These are phyloP conservation scores for Syncephalastrum monosporum DNA, from an alignment of 371 early-diverging fungal species.

Conservation along the genomic window DNA sequence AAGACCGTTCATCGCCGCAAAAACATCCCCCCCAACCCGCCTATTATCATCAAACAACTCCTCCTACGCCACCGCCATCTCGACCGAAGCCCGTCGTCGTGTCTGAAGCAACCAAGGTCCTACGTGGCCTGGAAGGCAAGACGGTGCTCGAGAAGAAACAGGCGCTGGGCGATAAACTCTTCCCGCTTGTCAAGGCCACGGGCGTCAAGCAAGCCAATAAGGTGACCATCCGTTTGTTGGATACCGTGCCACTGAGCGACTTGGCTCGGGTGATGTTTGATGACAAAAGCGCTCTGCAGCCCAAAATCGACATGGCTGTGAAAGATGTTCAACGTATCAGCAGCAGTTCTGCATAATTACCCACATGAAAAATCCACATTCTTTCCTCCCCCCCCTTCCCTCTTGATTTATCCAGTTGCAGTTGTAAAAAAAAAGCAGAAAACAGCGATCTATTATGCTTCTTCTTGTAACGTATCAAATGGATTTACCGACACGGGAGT, in stretches of 20 bases:
- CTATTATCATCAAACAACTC: not conserved
- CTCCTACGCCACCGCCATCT: not conserved
- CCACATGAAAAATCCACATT: not conserved
- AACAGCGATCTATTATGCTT: too few relatives aligned
- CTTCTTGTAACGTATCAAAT: too few relatives aligned
- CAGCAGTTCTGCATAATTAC: not conserved
- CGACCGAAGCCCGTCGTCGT: not conserved
- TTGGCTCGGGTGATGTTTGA: constrained; percentile 51
- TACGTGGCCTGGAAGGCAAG: constrained; percentile 17
- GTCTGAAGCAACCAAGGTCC: constrained; percentile 1
- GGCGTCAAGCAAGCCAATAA: constrained; percentile 31
- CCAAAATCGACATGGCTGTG: constrained; percentile 33
- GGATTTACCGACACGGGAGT: too few relatives aligned
- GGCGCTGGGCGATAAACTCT: constrained; percentile 37
- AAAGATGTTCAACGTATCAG: constrained; percentile 4
- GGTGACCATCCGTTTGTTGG: constrained; percentile 49
- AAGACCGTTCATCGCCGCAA: not conserved
- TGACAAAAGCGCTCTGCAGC: constrained; percentile 25
- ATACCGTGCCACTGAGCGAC: constrained; percentile 41
- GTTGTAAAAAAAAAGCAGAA: too few relatives aligned
- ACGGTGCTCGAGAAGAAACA: constrained; percentile 36
- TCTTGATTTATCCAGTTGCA: too few relatives aligned
- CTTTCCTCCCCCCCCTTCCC: not conserved
- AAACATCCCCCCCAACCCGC: not conserved
- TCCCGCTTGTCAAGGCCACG: constrained; percentile 36